These are phyloP conservation scores for Amanita jacksonii DNA, from an alignment of 768 basidiomycete species.

Conservation along the genomic window DNA sequence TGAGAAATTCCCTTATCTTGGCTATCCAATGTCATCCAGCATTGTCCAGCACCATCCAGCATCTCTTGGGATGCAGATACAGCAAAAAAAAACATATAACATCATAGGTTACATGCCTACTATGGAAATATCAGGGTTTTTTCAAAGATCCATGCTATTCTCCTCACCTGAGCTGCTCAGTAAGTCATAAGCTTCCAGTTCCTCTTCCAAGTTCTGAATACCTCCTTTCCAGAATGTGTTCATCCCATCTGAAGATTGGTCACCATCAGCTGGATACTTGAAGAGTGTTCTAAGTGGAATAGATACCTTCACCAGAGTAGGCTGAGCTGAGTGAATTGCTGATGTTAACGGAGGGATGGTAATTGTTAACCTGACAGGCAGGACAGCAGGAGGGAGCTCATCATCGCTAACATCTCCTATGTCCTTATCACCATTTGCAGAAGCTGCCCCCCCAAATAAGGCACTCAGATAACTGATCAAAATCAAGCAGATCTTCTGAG, in stretches of 20 bases:
- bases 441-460: constrained; percentile 7
- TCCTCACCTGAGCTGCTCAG: constrained; percentile 4
- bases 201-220: constrained; percentile 13
- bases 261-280: constrained; percentile 7
- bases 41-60: no score
- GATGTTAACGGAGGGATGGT: neutral
- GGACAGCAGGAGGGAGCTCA: neutral
- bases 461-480: constrained; percentile 6
- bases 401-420: neutral
- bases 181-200: constrained; percentile 14
- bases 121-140: no score
- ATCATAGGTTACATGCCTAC: no score
- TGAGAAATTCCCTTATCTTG: neutral
- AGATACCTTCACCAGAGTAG: neutral
- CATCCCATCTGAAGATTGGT: constrained; percentile 8
- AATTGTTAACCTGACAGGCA: neutral
- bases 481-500: constrained; percentile 8
- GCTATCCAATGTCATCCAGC: no score
- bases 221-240: constrained; percentile 13
- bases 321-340: neutral
- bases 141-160: neutral
- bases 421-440: constrained; percentile 7
- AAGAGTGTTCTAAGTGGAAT: constrained; percentile 9
- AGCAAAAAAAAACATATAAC: no score
- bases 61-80: no score